Conservation (phyloP, 176 grass and related monocot genomes). For the Triticum urartu region DNA sequence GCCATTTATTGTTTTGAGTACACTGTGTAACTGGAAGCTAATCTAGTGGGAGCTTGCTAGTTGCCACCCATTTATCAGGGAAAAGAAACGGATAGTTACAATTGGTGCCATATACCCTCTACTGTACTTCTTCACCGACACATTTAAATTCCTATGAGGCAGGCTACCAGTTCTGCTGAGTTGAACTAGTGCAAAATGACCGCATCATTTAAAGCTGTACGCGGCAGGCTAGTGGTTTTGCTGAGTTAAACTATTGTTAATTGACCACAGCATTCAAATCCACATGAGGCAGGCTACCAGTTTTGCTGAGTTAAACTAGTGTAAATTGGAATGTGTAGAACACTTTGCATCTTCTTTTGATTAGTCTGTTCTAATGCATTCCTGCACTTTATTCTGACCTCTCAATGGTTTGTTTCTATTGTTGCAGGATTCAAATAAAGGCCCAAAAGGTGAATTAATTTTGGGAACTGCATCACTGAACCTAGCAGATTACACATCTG, state of each 20-base stretch:
- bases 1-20: neutral
- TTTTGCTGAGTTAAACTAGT: neutral
- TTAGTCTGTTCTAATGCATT: constrained; percentile 1
- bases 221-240: neutral
- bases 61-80: neutral
- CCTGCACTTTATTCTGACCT: constrained; percentile 16
- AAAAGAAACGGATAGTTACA: neutral
- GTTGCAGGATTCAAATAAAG: constrained; percentile 53
- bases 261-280: neutral
- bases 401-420: constrained; percentile 4
- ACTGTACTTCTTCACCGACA: neutral
- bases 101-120: neutral
- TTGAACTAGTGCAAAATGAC: neutral
- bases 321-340: neutral
- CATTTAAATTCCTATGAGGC: neutral
- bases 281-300: neutral
- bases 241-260: neutral
- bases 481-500: constrained; percentile 63
- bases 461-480: constrained; percentile 71
- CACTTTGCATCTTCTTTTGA: neutral
- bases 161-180: neutral
- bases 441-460: constrained; percentile 65
- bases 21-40: neutral
- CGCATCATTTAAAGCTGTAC: neutral
- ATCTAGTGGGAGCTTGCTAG: neutral